Percentiles rank a stretch among this genome's conserved stretches.
These are phyloP conservation scores for Auricularia cornea DNA, from an alignment of 768 basidiomycete genomes.

Conservation along the genomic window DNA sequence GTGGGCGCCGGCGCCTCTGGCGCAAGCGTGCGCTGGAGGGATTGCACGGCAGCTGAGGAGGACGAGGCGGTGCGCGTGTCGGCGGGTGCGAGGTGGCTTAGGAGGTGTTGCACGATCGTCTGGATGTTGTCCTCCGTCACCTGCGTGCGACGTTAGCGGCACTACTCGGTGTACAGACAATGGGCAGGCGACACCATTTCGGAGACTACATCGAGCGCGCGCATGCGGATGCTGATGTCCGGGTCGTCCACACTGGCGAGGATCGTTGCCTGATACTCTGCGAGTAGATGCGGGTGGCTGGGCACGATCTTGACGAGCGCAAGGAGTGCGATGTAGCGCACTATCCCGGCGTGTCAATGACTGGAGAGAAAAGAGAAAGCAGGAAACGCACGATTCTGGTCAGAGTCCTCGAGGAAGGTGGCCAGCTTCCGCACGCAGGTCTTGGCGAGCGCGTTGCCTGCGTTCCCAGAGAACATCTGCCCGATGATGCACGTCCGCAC, in stretches of 20 bases:
- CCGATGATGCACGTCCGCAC: constrained; percentile 97
- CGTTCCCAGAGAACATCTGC: constrained; percentile 57
- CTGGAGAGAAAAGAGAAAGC: neutral
- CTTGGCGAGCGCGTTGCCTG: constrained; percentile 63
- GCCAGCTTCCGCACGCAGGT: constrained; percentile 92
- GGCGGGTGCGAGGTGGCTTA: constrained; percentile 69
- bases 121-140: constrained; percentile 78
- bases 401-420: constrained; percentile 81
- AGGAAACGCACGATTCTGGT: constrained; percentile 78
- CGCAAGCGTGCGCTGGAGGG: constrained; percentile 37
- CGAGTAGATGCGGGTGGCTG: constrained; percentile 79
- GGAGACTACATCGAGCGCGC: constrained; percentile 87
- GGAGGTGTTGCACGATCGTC: constrained; percentile 80
- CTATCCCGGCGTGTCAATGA: constrained; percentile 34
- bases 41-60: constrained; percentile 41
- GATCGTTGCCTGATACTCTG: constrained; percentile 88
- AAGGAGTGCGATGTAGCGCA: constrained; percentile 93
- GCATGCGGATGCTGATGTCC: constrained; percentile 93
- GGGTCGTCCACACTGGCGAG: constrained; percentile 83
- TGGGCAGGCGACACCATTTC: constrained; percentile 60
- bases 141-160: constrained; percentile 35
- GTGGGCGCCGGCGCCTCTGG: constrained; percentile 20
- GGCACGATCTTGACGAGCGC: constrained; percentile 96
- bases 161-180: neutral
- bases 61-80: constrained; percentile 41